Evolutionary conservation across 1,284 basidiomycete genomes (phyloP).

Genomic region (Meira nashicola): DNA sequence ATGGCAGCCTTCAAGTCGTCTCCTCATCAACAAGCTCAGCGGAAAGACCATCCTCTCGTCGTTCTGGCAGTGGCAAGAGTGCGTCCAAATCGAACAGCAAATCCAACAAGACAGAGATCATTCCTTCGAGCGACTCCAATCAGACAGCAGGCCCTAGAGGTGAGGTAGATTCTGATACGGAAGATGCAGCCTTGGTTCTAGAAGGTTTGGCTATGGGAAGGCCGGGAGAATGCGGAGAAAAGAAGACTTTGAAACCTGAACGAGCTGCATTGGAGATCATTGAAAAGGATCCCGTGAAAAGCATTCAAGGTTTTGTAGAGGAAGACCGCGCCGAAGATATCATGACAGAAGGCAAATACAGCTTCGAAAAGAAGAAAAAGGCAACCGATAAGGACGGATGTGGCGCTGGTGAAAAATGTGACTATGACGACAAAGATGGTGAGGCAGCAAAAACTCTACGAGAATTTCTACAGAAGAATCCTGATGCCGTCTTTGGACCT

Average conservation of each 20-base stretch:
- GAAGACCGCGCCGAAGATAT: constrained; percentile 6
- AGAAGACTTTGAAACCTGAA: neutral
- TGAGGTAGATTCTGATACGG: constrained; percentile 44
- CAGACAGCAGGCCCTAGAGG: neutral
- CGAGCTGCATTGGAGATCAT: constrained; percentile 5
- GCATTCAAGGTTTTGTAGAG: constrained; percentile 13
- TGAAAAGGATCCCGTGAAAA: neutral
- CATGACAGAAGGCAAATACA: constrained; percentile 4
- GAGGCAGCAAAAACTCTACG: neutral
- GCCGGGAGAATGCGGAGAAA: neutral
- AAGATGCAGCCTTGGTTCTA: constrained; percentile 46
- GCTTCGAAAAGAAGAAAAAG: neutral
- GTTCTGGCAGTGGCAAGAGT: neutral
- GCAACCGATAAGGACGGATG: neutral
- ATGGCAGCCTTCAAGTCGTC: neutral
- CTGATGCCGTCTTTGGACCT: constrained; percentile 12
- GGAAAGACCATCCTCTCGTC: neutral
- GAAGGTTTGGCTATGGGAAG: constrained; percentile 45
- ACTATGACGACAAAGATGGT: neutral
- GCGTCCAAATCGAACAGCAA: neutral
- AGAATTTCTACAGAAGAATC: constrained; percentile 5
- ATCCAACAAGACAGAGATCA: constrained; percentile 5
- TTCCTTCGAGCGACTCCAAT: constrained; percentile 8
- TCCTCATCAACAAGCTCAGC: too few species aligned
- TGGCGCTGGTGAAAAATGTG: neutral